Evolutionary conservation across 2,329 filamentous ascomycete species (phyloP).

Genomic region (Talaromyces funiculosus): DNA sequence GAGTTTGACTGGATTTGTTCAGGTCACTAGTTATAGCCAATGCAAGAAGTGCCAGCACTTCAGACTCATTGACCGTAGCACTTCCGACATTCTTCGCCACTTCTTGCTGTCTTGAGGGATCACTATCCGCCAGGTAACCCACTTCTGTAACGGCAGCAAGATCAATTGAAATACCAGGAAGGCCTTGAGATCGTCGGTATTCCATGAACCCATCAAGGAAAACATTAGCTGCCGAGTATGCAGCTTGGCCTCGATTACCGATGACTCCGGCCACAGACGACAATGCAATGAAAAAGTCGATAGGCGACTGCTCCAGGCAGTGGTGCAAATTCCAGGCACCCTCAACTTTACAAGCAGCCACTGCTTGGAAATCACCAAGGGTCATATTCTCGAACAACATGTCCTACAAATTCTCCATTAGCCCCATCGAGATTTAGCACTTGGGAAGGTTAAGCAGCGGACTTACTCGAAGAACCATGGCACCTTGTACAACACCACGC

Average conservation of each 20-base stretch:
- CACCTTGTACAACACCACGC: slow-evolving; percentile 41
- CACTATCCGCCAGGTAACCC: slow-evolving; percentile 9
- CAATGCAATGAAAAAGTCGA: slow-evolving; percentile 11
- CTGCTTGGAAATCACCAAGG: slow-evolving; percentile 22
- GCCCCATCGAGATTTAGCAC: background rate
- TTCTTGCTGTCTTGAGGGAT: slow-evolving; percentile 17
- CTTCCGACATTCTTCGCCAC: slow-evolving; percentile 22
- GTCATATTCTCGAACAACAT: slow-evolving; percentile 29
- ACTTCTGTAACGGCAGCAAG: slow-evolving; percentile 8
- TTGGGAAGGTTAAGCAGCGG: background rate
- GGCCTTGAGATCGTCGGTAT: slow-evolving; percentile 21
- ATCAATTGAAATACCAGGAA: slow-evolving; percentile 8
- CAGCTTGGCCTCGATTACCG: slow-evolving; percentile 12
- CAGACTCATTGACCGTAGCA: slow-evolving; percentile 35
- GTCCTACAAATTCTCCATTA: slow-evolving; percentile 18
- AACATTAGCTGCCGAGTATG: slow-evolving; percentile 6
- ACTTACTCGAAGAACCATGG: slow-evolving; percentile 39
- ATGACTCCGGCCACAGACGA: slow-evolving; percentile 8
- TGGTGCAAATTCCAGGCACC: slow-evolving; percentile 27
- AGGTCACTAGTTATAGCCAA: slow-evolving; percentile 48
- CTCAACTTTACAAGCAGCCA: slow-evolving; percentile 13
- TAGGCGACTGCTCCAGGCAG: slow-evolving; percentile 15
- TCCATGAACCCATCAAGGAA: slow-evolving; percentile 35
- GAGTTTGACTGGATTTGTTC: slow-evolving; percentile 40
- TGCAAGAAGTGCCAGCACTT: slow-evolving; percentile 51